These are phyloP conservation scores for Primulina eburnea DNA, from an alignment of 257 asterid species.

Conservation along the genomic window DNA sequence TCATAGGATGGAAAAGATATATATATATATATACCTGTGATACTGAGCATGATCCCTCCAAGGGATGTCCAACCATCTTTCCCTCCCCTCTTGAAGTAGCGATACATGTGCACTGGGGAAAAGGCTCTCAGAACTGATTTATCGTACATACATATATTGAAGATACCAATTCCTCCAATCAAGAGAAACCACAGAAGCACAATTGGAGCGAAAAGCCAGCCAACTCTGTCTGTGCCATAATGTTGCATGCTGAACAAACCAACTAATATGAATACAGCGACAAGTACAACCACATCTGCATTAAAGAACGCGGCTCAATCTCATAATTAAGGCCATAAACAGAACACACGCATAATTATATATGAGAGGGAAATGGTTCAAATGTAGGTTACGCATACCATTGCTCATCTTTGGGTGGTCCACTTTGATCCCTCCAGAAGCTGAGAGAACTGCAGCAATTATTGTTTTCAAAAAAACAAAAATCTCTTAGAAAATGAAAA, in stretches of 20 bases:
- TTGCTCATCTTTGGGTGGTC: slow-evolving; percentile 79
- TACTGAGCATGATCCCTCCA: slow-evolving; percentile 96
- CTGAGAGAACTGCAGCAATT: slow-evolving; percentile 73
- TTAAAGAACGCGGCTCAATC: slow-evolving; percentile 23
- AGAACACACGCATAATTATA: not conserved
- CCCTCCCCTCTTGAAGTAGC: slow-evolving; percentile 59
- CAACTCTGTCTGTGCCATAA: slow-evolving; percentile 92
- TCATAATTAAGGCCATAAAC: not conserved
- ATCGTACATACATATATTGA: slow-evolving; percentile 71
- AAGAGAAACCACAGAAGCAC: slow-evolving; percentile 90
- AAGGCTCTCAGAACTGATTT: slow-evolving; percentile 82
- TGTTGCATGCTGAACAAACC: slow-evolving; percentile 96
- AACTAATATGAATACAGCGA: slow-evolving; percentile 79
- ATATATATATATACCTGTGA: slow-evolving; percentile 60
- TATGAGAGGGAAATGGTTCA: not conserved
- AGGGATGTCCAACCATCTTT: slow-evolving; percentile 83
- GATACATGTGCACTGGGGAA: slow-evolving; percentile 76
- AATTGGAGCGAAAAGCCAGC: slow-evolving; percentile 96
- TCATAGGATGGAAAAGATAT: not conserved
- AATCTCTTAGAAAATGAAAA: slow-evolving; percentile 16
- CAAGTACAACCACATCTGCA: slow-evolving; percentile 82
- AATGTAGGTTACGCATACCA: slow-evolving; percentile 36
- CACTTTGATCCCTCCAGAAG: slow-evolving; percentile 91
- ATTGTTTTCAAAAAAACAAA: slow-evolving; percentile 16
- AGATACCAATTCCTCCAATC: slow-evolving; percentile 90